A percentile compares a stretch with the other conserved stretches of the same genome.
These are phyloP conservation scores for Corylus heterophylla DNA, from an alignment of 306 rosid genomes.

Conservation along the genomic window DNA sequence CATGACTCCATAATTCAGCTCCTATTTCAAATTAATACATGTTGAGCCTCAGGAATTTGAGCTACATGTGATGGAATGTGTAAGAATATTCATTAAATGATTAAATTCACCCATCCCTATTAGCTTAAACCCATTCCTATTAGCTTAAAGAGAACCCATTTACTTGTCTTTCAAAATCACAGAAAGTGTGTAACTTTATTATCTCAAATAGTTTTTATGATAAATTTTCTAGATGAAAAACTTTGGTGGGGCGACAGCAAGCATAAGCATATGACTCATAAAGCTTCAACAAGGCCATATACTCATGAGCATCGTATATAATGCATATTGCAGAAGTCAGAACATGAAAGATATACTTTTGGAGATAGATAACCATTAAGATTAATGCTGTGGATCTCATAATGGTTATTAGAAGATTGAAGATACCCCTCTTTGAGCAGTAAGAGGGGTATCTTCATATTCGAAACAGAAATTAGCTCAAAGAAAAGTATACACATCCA, in stretches of 20 bases:
- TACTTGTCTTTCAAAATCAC: too few species aligned
- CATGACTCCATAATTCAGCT: too few species aligned
- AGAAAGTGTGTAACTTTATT: too few species aligned
- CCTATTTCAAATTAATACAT: too few species aligned
- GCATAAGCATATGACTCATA: constrained; percentile 3
- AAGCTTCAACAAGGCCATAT: neutral
- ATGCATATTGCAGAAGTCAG: neutral
- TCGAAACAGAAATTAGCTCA: neutral
- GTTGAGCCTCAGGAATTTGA: too few species aligned
- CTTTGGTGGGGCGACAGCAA: constrained; percentile 1
- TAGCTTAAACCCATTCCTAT: too few species aligned
- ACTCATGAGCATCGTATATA: constrained; percentile 4
- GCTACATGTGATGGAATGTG: too few species aligned
- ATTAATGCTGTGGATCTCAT: neutral
- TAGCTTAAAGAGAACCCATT: too few species aligned
- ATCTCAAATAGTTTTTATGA: neutral
- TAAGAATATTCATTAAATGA: too few species aligned
- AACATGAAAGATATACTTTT: neutral
- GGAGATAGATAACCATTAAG: neutral
- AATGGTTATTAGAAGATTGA: neutral
- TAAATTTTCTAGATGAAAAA: neutral
- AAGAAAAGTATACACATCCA: neutral
- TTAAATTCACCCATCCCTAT: too few species aligned
- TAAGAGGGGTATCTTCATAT: neutral
- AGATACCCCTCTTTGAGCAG: neutral